These are phyloP conservation scores for Lasiosphaeria hispida DNA, from an alignment of 495 filamentous ascomycete species.

Conservation along the genomic window DNA sequence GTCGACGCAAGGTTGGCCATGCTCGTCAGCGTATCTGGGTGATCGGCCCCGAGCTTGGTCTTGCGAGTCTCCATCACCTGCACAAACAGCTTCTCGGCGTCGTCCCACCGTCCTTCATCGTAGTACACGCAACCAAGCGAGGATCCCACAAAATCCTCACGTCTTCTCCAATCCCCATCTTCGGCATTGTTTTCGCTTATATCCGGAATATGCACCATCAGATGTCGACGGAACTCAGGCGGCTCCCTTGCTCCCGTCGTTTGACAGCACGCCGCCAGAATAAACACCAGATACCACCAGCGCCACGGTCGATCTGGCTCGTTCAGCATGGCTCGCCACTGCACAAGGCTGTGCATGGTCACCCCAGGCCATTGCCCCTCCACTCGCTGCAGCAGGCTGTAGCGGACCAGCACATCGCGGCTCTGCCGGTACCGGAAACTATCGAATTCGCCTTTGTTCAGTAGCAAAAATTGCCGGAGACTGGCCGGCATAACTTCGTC, in stretches of 20 bases:
- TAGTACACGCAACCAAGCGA: constrained; percentile 18
- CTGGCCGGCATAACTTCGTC: constrained; percentile 3
- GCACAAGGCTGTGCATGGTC: too few species aligned
- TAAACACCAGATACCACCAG: constrained; percentile 12
- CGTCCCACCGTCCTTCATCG: background rate
- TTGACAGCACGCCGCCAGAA: constrained; percentile 16
- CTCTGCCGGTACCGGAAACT: constrained; percentile 26
- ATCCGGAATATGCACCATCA: constrained; percentile 22
- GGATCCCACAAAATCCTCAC: constrained; percentile 1
- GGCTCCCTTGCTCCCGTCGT: constrained; percentile 11
- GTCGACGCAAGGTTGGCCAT: too few species aligned
- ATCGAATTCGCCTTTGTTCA: constrained; percentile 24
- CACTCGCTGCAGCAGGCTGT: constrained; percentile 25
- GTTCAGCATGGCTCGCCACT: constrained; percentile 23
- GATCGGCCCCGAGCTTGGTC: too few species aligned
- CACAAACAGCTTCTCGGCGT: background rate
- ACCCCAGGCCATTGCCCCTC: constrained; percentile 24
- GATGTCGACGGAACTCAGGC: constrained; percentile 27
- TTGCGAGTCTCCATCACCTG: too few species aligned
- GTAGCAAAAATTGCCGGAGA: constrained; percentile 17
- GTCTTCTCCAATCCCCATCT: background rate
- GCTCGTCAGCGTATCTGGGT: too few species aligned
- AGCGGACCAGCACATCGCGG: constrained; percentile 25
- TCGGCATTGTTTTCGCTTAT: constrained; percentile 1
- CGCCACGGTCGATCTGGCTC: constrained; percentile 13